Conservation (phyloP, 1,284 basidiomycete species). For the Lentinula novae-zelandiae region DNA sequence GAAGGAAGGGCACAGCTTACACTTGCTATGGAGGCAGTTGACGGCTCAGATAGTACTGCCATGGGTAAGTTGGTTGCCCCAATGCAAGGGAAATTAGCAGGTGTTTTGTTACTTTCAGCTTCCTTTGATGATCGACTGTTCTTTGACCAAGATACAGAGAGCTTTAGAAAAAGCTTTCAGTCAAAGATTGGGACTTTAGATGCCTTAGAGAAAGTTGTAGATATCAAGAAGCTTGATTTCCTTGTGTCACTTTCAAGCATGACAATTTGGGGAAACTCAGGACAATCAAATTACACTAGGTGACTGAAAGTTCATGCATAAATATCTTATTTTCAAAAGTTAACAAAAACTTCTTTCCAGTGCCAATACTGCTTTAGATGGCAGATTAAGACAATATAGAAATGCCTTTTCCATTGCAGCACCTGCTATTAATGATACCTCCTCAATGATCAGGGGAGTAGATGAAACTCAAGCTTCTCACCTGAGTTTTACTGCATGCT, state of each 20-base stretch:
- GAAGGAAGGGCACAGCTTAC: too few species aligned
- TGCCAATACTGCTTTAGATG: constrained; percentile 33
- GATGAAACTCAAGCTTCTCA: constrained; percentile 1
- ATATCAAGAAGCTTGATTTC: constrained; percentile 30
- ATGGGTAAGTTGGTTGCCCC: too few species aligned
- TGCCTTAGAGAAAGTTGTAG: constrained; percentile 19
- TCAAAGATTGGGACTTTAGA: constrained; percentile 30
- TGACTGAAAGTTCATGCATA: constrained; percentile 15
- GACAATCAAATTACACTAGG: constrained; percentile 39
- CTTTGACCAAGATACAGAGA: constrained; percentile 25
- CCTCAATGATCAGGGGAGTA: constrained; percentile 11
- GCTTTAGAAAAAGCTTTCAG: constrained; percentile 25
- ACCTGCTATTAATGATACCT: constrained; percentile 29
- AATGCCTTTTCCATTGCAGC: constrained; percentile 34
- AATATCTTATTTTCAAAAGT: background rate
- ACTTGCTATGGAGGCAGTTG: too few species aligned
- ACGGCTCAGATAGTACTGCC: too few species aligned
- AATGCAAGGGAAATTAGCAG: constrained; percentile 21
- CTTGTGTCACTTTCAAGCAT: constrained; percentile 34
- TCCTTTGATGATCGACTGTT: constrained; percentile 31
- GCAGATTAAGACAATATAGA: constrained; percentile 20
- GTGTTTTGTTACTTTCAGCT: constrained; percentile 33
- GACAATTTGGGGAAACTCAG: constrained; percentile 32
- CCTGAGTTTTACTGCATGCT: too few species aligned
- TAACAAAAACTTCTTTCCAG: constrained; percentile 19